Conservation (phyloP, 2,329 filamentous ascomycete species). For the Sclerotinia nivalis region DNA sequence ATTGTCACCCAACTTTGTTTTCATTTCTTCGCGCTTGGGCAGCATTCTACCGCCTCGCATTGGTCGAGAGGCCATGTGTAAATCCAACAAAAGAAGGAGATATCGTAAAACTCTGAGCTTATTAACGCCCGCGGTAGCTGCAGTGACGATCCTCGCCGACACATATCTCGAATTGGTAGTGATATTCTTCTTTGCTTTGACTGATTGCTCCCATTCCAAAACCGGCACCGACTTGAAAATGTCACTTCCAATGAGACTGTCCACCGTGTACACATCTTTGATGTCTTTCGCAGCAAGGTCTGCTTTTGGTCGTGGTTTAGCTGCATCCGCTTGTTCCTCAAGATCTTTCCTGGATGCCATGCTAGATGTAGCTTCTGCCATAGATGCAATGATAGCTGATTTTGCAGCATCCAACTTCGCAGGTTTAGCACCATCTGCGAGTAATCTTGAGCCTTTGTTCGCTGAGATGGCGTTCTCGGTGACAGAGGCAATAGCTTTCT, state of each 20-base stretch:
- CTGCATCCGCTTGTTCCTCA: constrained; percentile 62
- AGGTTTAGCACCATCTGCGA: constrained; percentile 43
- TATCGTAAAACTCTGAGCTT: constrained; percentile 62
- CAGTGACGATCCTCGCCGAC: constrained; percentile 56
- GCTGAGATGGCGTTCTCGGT: constrained; percentile 68
- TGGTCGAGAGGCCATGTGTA: constrained; percentile 51
- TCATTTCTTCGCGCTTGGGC: constrained; percentile 62
- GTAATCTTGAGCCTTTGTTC: constrained; percentile 42
- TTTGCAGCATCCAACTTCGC: constrained; percentile 57
- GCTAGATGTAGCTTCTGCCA: constrained; percentile 60
- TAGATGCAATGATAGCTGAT: constrained; percentile 61
- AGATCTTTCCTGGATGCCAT: constrained; percentile 69
- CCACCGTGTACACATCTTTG: constrained; percentile 71
- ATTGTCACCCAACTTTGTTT: constrained; percentile 52
- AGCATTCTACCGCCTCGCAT: constrained; percentile 51
- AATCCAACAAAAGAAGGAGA: constrained; percentile 57
- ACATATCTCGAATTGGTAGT: constrained; percentile 61
- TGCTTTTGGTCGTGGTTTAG: constrained; percentile 71
- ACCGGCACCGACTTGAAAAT: constrained; percentile 68
- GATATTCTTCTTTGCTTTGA: constrained; percentile 59
- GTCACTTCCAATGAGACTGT: constrained; percentile 65
- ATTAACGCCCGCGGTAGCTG: constrained; percentile 48
- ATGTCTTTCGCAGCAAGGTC: constrained; percentile 67
- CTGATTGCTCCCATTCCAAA: constrained; percentile 71
- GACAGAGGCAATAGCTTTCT: constrained; percentile 70